phyloP scores from a whole-genome alignment of 495 filamentous ascomycete genomes.

The Friedmanniomyces endolithicus region DNA sequence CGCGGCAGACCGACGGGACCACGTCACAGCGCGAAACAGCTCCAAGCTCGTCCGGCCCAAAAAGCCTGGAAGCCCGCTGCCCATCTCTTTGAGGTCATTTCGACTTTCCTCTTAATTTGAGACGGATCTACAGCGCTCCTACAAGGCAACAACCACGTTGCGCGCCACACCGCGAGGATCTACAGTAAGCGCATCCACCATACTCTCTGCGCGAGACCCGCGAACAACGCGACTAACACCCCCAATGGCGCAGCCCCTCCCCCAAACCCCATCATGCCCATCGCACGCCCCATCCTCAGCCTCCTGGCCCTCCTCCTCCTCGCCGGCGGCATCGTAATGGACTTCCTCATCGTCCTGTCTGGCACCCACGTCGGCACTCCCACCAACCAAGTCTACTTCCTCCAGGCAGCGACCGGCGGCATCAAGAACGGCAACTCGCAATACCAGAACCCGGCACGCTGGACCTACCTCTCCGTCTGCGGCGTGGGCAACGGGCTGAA shows the following conservation, averaged over 20 bases:
- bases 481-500: slow-evolving; percentile 42
- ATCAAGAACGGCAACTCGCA: slow-evolving; percentile 37
- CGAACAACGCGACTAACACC: too few relatives aligned
- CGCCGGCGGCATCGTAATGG: slow-evolving; percentile 57
- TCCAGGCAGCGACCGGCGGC: slow-evolving; percentile 56
- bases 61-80: too few relatives aligned
- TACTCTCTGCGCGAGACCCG: too few relatives aligned
- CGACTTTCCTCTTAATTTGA: too few relatives aligned
- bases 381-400: slow-evolving; percentile 66
- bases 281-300: slow-evolving; percentile 33
- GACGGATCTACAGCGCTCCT: too few relatives aligned
- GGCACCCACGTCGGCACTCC: slow-evolving; percentile 47
- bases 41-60: too few relatives aligned
- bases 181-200: too few relatives aligned
- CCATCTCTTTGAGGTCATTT: too few relatives aligned
- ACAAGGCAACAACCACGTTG: too few relatives aligned
- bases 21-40: too few relatives aligned
- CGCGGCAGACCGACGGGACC: too few relatives aligned
- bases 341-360: slow-evolving; percentile 69
- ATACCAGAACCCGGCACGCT: slow-evolving; percentile 55
- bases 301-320: slow-evolving; percentile 62
- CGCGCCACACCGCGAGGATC: too few relatives aligned
- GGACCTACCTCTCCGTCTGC: slow-evolving; percentile 81
- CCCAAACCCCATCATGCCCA: not conserved
- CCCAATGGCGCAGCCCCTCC: not conserved